phyloP scores from a whole-genome alignment of 108 stramenopile genomes.

The Phaeodactylum tricornutum region DNA sequence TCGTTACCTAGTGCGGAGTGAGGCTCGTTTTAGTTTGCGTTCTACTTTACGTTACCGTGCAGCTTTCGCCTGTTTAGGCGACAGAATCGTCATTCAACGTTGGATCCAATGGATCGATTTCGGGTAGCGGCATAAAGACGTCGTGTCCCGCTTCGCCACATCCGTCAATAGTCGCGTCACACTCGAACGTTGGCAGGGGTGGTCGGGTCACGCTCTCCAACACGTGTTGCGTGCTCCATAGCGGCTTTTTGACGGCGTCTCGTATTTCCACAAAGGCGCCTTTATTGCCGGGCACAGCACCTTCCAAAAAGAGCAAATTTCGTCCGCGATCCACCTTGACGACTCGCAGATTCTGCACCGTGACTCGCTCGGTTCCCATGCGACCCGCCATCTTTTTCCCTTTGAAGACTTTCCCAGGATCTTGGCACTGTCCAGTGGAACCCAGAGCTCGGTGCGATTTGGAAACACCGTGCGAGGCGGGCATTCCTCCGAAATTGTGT shows the following conservation, averaged over 20 bases:
- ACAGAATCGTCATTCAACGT: slow-evolving; percentile 14
- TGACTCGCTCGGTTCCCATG: slow-evolving; percentile 84
- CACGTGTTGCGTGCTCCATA: slow-evolving; percentile 68
- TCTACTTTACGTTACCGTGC: too few relatives aligned
- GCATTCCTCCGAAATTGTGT: slow-evolving; percentile 89
- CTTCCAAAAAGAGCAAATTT: slow-evolving; percentile 83
- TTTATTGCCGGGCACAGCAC: slow-evolving; percentile 89
- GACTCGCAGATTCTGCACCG: slow-evolving; percentile 83
- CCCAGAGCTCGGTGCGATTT: slow-evolving; percentile 86
- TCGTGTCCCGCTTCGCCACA: slow-evolving; percentile 58
- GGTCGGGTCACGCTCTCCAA: slow-evolving; percentile 50
- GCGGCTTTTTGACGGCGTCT: slow-evolving; percentile 83
- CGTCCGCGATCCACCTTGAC: slow-evolving; percentile 90
- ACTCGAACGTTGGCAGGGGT: slow-evolving; percentile 74
- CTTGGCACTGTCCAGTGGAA: slow-evolving; percentile 82
- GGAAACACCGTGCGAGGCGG: slow-evolving; percentile 91
- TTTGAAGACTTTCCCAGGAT: slow-evolving; percentile 95
- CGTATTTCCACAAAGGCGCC: slow-evolving; percentile 88
- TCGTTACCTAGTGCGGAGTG: too few relatives aligned
- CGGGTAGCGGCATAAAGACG: slow-evolving; percentile 72
- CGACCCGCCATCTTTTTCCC: slow-evolving; percentile 99
- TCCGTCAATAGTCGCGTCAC: slow-evolving; percentile 76
- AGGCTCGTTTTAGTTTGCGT: too few relatives aligned
- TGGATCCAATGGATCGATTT: slow-evolving; percentile 73
- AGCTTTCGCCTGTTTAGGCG: too few relatives aligned